These are phyloP conservation scores for Ceratocystis colombiana DNA, from an alignment of 2,329 filamentous ascomycete genomes.

Conservation along the genomic window DNA sequence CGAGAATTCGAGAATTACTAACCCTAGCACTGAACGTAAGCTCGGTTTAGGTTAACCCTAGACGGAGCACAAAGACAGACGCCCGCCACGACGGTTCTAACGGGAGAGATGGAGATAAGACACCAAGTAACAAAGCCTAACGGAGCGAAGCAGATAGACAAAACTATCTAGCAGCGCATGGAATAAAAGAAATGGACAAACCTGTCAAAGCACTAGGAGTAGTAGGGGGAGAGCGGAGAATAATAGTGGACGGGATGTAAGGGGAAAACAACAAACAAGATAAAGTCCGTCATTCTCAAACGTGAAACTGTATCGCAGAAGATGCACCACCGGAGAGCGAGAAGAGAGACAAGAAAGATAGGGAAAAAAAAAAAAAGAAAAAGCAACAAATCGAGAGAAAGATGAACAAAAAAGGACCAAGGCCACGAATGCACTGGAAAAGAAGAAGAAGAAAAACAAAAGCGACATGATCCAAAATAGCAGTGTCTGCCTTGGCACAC, in stretches of 20 bases:
- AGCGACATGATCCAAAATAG: not conserved
- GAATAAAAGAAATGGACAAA: not conserved
- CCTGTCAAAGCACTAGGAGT: not conserved
- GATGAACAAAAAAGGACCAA: slow-evolving; percentile 8
- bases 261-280: not conserved
- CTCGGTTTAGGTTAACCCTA: not conserved
- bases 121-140: no score
- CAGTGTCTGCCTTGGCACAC: not conserved
- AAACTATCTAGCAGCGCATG: no score
- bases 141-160: no score
- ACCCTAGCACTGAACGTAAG: not conserved
- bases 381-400: not conserved
- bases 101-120: no score
- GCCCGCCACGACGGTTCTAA: no score
- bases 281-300: slow-evolving; percentile 4
- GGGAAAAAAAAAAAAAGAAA: not conserved
- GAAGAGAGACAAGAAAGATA: not conserved
- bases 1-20: not conserved
- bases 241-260: slow-evolving; percentile 1
- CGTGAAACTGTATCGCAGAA: slow-evolving; percentile 7
- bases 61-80: not conserved
- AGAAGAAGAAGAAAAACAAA: not conserved
- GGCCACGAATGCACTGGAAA: not conserved
- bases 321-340: slow-evolving; percentile 4
- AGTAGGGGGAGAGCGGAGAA: slow-evolving; percentile 2